phyloP scores from a whole-genome alignment of 139 green algal genomes.

The Tetratostichococcus sp. region DNA sequence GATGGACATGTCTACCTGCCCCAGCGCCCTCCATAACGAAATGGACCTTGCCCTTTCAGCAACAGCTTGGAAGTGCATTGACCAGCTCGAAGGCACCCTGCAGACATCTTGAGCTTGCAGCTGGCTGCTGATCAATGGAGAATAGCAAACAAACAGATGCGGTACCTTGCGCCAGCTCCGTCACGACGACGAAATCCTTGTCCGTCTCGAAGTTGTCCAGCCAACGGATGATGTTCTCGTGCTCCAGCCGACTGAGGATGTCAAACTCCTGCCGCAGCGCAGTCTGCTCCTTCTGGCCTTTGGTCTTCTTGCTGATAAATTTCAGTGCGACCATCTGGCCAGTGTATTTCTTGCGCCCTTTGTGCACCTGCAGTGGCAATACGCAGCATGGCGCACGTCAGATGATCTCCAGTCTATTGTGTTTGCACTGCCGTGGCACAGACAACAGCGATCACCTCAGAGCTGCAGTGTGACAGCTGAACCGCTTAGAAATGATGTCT shows the following conservation, averaged over 20 bases:
- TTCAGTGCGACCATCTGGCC: conserved; percentile 97
- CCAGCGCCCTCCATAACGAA: too few species aligned
- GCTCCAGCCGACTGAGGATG: conserved; percentile 80
- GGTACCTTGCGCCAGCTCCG: conserved; percentile 87
- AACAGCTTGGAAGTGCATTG: too few species aligned
- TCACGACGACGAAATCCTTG: conserved; percentile 94
- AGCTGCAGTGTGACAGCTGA: too few species aligned
- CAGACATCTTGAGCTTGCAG: too few species aligned
- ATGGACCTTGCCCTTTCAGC: too few species aligned
- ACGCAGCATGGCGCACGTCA: too few species aligned
- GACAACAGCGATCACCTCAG: too few species aligned
- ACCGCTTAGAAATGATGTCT: too few species aligned
- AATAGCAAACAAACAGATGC: neutral
- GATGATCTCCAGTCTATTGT: too few species aligned
- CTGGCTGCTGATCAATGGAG: too few species aligned
- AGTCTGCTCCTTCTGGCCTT: conserved; percentile 86
- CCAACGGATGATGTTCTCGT: conserved; percentile 96
- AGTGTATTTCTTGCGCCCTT: conserved; percentile 79
- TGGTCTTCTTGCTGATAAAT: conserved; percentile 97
- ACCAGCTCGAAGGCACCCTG: too few species aligned
- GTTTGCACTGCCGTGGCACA: too few species aligned
- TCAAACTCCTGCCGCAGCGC: conserved; percentile 95
- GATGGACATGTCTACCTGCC: neutral
- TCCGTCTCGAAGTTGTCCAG: conserved; percentile 96
- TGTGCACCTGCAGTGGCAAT: conserved; percentile 79